These are phyloP conservation scores for Pseudogymnoascus sp. DNA, from an alignment of 2,329 filamentous ascomycete genomes.

Conservation along the genomic window DNA sequence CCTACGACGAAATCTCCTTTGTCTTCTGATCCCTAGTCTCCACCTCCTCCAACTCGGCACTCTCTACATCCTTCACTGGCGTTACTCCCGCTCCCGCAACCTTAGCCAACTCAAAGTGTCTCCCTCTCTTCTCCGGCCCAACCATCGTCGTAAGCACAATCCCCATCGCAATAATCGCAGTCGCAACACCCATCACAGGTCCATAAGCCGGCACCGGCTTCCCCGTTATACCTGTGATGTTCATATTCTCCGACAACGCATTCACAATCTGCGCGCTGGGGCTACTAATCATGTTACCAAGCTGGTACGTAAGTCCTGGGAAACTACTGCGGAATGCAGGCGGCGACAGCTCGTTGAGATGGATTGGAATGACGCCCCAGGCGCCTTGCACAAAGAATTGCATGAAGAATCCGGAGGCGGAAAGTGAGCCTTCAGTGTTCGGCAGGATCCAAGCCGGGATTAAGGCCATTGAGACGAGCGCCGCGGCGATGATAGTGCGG, in stretches of 20 bases:
- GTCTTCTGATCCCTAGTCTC: background rate
- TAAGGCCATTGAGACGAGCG: conserved; percentile 56
- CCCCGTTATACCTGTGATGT: conserved; percentile 48
- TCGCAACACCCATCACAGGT: conserved; percentile 67
- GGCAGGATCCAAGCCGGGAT: conserved; percentile 77
- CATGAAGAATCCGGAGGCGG: conserved; percentile 75
- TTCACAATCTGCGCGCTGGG: conserved; percentile 71
- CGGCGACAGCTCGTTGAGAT: conserved; percentile 63
- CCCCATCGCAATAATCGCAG: conserved; percentile 66
- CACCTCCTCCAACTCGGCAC: background rate
- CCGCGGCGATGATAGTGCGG: conserved; percentile 58
- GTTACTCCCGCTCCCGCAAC: conserved; percentile 39
- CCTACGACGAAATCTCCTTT: background rate
- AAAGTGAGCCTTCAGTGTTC: conserved; percentile 51
- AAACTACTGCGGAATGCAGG: conserved; percentile 61
- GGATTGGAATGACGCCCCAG: conserved; percentile 61
- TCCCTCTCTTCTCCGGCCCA: conserved; percentile 67
- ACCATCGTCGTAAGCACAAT: conserved; percentile 44
- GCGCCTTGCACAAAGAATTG: conserved; percentile 71
- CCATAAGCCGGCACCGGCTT: conserved; percentile 61
- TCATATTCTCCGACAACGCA: conserved; percentile 58
- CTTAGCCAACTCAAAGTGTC: conserved; percentile 56
- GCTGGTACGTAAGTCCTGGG: conserved; percentile 61
- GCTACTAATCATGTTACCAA: conserved; percentile 66
- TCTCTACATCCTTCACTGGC: conserved; percentile 22